Evolutionary conservation across 805 yeast species (phyloP).

Genomic region (Diddensiella caesifluorescens): DNA sequence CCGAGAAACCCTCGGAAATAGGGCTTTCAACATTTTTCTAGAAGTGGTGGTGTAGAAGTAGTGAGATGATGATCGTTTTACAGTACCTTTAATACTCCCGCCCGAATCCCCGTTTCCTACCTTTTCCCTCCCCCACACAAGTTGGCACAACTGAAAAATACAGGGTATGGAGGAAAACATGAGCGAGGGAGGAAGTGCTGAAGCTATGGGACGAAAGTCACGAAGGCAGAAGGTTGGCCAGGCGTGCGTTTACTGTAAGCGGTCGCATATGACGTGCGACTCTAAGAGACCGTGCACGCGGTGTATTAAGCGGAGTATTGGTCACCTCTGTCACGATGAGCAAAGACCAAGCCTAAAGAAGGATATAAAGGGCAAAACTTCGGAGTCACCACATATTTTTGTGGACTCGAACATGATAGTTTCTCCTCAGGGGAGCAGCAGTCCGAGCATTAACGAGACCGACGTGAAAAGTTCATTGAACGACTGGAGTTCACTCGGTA

Average conservation of each 20-base stretch:
- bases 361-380: slow-evolving; percentile 1
- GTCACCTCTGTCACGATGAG: slow-evolving; percentile 80
- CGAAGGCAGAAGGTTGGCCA: slow-evolving; percentile 27
- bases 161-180: not conserved
- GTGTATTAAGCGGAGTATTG: slow-evolving; percentile 81
- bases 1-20: too few species aligned
- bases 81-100: too few species aligned
- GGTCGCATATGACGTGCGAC: slow-evolving; percentile 94
- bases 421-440: not conserved
- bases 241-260: slow-evolving; percentile 82
- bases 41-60: too few species aligned
- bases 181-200: not conserved
- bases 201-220: slow-evolving; percentile 1
- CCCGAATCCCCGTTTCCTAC: too few species aligned
- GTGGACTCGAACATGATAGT: slow-evolving; percentile 5
- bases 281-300: slow-evolving; percentile 66
- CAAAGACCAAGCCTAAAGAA: slow-evolving; percentile 29
- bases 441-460: not conserved
- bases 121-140: too few species aligned
- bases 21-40: too few species aligned
- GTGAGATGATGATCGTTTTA: too few species aligned
- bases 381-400: slow-evolving; percentile 11
- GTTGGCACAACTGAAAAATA: not conserved
- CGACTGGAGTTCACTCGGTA: slow-evolving; percentile 21
- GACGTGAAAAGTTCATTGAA: slow-evolving; percentile 1